Evolutionary conservation across 495 filamentous ascomycete species (phyloP).

Genomic region (Aspergillus ellipticus): DNA sequence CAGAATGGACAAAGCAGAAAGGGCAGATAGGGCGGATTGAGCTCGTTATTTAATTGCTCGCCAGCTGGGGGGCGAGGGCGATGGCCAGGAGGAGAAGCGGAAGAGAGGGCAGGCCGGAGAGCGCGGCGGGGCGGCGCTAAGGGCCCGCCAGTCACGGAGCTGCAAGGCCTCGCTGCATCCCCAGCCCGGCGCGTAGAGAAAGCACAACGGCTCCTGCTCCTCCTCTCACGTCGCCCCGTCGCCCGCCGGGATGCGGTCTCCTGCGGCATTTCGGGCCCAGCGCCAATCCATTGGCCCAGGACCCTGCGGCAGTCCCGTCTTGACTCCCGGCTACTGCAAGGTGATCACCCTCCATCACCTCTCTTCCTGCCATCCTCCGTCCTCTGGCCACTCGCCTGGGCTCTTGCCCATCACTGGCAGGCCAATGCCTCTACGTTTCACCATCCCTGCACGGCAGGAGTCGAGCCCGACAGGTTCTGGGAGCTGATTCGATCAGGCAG

Average conservation of each 20-base stretch:
- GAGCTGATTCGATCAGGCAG: background rate
- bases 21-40: background rate
- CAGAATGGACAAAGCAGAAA: background rate
- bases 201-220: conserved; percentile 1
- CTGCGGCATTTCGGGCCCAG: background rate
- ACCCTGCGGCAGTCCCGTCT: background rate
- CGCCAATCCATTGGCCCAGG: conserved; percentile 4
- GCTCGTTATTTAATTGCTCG: background rate
- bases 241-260: background rate
- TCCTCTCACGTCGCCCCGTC: conserved; percentile 5
- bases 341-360: conserved; percentile 18
- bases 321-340: conserved; percentile 15
- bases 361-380: conserved; percentile 55
- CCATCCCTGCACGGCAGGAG: conserved; percentile 13
- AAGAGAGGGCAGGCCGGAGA: background rate
- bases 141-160: conserved; percentile 4
- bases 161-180: background rate
- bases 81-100: background rate
- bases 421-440: conserved; percentile 14
- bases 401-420: background rate
- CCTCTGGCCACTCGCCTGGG: conserved; percentile 22
- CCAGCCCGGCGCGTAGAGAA: conserved; percentile 13
- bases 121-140: conserved; percentile 4
- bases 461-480: background rate
- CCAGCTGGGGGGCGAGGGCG: background rate